These are phyloP conservation scores for Knoxia roxburghii DNA, from an alignment of 257 asterid species.

Conservation along the genomic window DNA sequence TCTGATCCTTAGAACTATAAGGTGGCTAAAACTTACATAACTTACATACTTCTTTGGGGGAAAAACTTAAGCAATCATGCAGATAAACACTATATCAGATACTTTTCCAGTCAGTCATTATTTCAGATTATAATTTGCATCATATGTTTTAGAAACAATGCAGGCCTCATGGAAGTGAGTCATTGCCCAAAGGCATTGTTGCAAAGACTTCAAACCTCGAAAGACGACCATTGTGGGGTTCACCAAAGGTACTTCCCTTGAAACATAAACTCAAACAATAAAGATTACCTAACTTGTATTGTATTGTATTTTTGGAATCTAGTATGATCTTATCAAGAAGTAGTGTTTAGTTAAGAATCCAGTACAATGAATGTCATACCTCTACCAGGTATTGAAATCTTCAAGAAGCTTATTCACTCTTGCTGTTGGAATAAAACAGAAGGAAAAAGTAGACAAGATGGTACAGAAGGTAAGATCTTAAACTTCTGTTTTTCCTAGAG, in stretches of 20 bases:
- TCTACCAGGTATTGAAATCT: conserved; percentile 37
- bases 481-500: background rate
- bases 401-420: conserved; percentile 51
- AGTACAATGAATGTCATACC: background rate
- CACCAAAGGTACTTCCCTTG: conserved; percentile 48
- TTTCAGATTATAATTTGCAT: conserved; percentile 22
- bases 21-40: background rate
- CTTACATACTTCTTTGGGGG: too few species aligned
- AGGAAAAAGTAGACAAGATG: conserved; percentile 51
- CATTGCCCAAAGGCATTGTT: conserved; percentile 68
- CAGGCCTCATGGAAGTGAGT: conserved; percentile 68
- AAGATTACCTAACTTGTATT: background rate
- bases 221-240: conserved; percentile 78
- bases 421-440: conserved; percentile 79
- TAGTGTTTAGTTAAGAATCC: background rate
- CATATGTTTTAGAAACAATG: conserved; percentile 42
- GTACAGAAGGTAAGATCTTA: conserved; percentile 47
- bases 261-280: background rate
- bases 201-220: conserved; percentile 65
- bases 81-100: background rate
- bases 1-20: background rate
- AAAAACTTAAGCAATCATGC: background rate
- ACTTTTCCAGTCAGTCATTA: background rate
- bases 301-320: background rate
- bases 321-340: background rate